A percentile compares a stretch with the other conserved stretches of the same genome.
Conservation (phyloP, 768 basidiomycete species). For the Thelephora aurantiotincta region DNA sequence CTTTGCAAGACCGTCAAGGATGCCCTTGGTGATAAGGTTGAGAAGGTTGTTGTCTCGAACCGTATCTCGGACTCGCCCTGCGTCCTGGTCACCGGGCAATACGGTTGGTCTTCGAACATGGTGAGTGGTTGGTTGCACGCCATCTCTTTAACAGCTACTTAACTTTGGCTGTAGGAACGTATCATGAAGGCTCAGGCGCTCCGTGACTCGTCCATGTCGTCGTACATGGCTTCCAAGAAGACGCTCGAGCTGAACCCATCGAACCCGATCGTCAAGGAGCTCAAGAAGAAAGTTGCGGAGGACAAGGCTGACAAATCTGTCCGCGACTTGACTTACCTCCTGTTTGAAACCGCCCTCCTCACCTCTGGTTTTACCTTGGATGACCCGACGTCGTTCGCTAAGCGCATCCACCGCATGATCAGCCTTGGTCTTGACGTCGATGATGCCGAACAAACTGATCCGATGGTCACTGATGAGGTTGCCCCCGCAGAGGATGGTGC, state of each 20-base stretch:
- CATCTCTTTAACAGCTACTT: not conserved
- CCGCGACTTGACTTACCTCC: conserved; percentile 86
- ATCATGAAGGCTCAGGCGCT: conserved; percentile 99
- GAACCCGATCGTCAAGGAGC: conserved; percentile 91
- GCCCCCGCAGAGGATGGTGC: conserved; percentile 44
- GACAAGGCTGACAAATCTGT: conserved; percentile 99
- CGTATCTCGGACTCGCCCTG: conserved; percentile 95
- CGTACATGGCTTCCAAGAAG: conserved; percentile 98
- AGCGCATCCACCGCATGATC: conserved; percentile 97
- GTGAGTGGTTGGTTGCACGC: conserved; percentile 23
- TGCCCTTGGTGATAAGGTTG: conserved; percentile 96
- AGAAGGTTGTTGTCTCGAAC: conserved; percentile 98
- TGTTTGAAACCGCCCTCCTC: conserved; percentile 94
- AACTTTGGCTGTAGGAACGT: conserved; percentile 43
- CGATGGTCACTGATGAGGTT: conserved; percentile 28
- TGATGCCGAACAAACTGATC: conserved; percentile 41
- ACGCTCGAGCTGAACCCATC: conserved; percentile 90
- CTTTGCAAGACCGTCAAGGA: conserved; percentile 95
- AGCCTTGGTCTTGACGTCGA: conserved; percentile 76
- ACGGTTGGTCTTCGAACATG: conserved; percentile 99
- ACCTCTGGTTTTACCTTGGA: conserved; percentile 94
- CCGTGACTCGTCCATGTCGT: conserved; percentile 96
- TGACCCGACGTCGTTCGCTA: conserved; percentile 87
- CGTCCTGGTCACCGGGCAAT: conserved; percentile 96
- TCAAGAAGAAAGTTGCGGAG: conserved; percentile 88